Percentiles rank a stretch among this genome's conserved stretches.
phyloP scores from a whole-genome alignment of 371 early-diverging fungal genomes.

The Parasitella parasitica region DNA sequence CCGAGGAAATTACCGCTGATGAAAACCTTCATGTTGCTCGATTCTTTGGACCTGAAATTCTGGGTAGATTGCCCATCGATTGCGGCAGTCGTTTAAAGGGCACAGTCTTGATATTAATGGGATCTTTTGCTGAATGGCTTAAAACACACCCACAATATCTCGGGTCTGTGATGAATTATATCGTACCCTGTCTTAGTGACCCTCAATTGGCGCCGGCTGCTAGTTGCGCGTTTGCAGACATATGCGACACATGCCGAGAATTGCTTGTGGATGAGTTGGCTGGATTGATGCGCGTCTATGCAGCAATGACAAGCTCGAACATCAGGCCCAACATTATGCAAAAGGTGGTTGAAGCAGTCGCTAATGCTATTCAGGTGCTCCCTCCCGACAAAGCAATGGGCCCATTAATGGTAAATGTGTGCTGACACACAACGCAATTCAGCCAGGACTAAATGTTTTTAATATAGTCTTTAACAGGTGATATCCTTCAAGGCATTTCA shows the following conservation, averaged over 20 bases:
- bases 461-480: slow-evolving; percentile 39
- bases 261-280: slow-evolving; percentile 64
- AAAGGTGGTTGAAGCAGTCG: slow-evolving; percentile 72
- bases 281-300: slow-evolving; percentile 61
- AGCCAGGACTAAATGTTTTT: neutral
- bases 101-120: slow-evolving; percentile 51
- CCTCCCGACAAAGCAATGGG: slow-evolving; percentile 55
- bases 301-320: slow-evolving; percentile 36
- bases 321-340: slow-evolving; percentile 60
- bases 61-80: slow-evolving; percentile 48
- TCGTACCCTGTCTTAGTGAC: slow-evolving; percentile 63
- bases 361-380: slow-evolving; percentile 67
- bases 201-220: slow-evolving; percentile 64
- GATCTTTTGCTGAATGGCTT: slow-evolving; percentile 76
- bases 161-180: slow-evolving; percentile 60
- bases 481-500: slow-evolving; percentile 41
- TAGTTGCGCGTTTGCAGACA: slow-evolving; percentile 64
- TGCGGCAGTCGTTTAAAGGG: slow-evolving; percentile 45
- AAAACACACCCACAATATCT: slow-evolving; percentile 64
- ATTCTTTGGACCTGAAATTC: slow-evolving; percentile 61
- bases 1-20: slow-evolving; percentile 65
- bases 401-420: slow-evolving; percentile 55
- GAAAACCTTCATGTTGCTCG: slow-evolving; percentile 55
- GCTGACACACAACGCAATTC: neutral
- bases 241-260: slow-evolving; percentile 76